Percentiles rank a stretch among this genome's conserved stretches.
Conservation (phyloP, 768 basidiomycete species). For the Tylopilus sp. region DNA sequence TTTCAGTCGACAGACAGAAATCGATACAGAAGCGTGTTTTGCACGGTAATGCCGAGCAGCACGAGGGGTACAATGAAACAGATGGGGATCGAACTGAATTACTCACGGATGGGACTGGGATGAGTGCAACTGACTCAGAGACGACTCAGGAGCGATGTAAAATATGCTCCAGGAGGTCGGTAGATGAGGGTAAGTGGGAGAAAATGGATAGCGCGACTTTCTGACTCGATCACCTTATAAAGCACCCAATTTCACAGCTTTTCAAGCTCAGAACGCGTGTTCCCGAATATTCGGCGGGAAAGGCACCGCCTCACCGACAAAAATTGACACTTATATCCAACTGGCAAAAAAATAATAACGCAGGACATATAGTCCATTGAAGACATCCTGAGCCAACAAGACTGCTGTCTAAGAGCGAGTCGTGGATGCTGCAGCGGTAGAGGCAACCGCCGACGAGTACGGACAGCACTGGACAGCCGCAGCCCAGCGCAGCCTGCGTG, state of each 20-base stretch:
- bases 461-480: conserved; percentile 10
- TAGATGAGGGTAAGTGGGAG: conserved; percentile 18
- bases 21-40: conserved; percentile 11
- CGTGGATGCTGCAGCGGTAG: not conserved
- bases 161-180: conserved; percentile 17
- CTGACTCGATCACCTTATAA: conserved; percentile 34
- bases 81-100: conserved; percentile 22
- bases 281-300: conserved; percentile 17
- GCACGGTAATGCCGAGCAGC: conserved; percentile 22
- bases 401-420: not conserved
- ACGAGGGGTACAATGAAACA: conserved; percentile 30
- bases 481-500: conserved; percentile 4
- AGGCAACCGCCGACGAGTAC: conserved; percentile 13
- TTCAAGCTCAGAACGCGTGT: conserved; percentile 35
- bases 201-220: not conserved
- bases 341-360: not conserved
- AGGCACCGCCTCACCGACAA: conserved; percentile 17
- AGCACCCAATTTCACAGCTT: conserved; percentile 27
- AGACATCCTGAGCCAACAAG: not conserved
- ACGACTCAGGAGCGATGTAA: conserved; percentile 17
- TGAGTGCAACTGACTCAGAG: conserved; percentile 21
- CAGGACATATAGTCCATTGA: not conserved
- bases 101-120: conserved; percentile 24
- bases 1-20: conserved; percentile 31
- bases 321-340: conserved; percentile 2